Evolutionary conservation across 1,284 basidiomycete genomes (phyloP).

Genomic region (Phellinidium pouzarii): DNA sequence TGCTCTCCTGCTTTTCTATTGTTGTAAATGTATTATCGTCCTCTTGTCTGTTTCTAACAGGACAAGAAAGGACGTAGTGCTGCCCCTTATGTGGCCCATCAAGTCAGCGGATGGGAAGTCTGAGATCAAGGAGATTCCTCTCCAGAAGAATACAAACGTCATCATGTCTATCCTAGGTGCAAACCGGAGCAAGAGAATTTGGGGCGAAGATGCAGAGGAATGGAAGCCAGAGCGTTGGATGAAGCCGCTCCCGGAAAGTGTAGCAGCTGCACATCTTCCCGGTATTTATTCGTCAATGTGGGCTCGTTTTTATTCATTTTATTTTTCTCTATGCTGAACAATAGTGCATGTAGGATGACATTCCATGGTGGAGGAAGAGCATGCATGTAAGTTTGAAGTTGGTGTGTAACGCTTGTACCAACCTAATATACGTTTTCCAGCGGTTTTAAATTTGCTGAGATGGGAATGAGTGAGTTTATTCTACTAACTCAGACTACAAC

Average conservation of each 20-base stretch:
- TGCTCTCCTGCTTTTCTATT: slow-evolving; percentile 19
- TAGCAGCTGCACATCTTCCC: slow-evolving; percentile 17
- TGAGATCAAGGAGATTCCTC: slow-evolving; percentile 13
- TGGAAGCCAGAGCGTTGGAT: slow-evolving; percentile 25
- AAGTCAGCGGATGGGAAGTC: slow-evolving; percentile 12
- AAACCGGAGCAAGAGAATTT: slow-evolving; percentile 21
- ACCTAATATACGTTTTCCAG: not conserved
- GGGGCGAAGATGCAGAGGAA: slow-evolving; percentile 21
- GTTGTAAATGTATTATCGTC: slow-evolving; percentile 22
- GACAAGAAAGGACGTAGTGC: slow-evolving; percentile 16
- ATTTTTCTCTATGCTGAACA: not conserved
- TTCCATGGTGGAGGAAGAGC: slow-evolving; percentile 17
- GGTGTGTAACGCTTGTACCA: not conserved
- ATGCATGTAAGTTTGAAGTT: slow-evolving; percentile 10
- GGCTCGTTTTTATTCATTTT: slow-evolving; percentile 2
- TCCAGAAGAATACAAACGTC: slow-evolving; percentile 21
- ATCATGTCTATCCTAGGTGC: slow-evolving; percentile 21
- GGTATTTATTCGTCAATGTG: slow-evolving; percentile 23
- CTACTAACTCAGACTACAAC: not conserved
- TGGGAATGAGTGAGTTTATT: slow-evolving; percentile 18
- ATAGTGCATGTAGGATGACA: slow-evolving; percentile 8
- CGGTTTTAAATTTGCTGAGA: slow-evolving; percentile 16
- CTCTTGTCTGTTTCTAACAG: too few relatives aligned
- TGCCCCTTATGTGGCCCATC: slow-evolving; percentile 21
- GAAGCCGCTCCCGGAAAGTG: slow-evolving; percentile 11